Percentiles rank a stretch among this genome's conserved stretches.
phyloP scores from a whole-genome alignment of 73 alveolate species.

The Halteria grandinella region DNA sequence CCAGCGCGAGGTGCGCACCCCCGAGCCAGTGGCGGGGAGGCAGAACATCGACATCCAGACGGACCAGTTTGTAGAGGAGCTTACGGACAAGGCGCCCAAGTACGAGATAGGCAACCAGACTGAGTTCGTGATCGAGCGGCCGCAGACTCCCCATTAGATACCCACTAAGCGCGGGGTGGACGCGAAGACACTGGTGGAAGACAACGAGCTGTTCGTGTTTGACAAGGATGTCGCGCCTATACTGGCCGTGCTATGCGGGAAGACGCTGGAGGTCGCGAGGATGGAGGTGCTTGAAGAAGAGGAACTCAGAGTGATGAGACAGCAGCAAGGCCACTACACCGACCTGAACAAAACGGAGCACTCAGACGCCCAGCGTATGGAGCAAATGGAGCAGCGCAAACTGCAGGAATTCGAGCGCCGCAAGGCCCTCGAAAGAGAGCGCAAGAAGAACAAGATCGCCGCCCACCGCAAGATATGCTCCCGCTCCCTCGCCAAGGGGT shows the following conservation, averaged over 20 bases:
- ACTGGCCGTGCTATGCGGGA: conserved; percentile 86
- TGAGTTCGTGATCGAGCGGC: conserved; percentile 91
- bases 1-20: conserved; percentile 70
- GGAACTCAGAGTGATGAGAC: conserved; percentile 88
- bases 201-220: conserved; percentile 85
- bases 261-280: conserved; percentile 91
- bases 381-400: conserved; percentile 87
- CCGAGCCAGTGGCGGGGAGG: conserved; percentile 83
- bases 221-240: conserved; percentile 95
- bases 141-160: conserved; percentile 90
- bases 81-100: conserved; percentile 73
- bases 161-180: conserved; percentile 92
- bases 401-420: conserved; percentile 85
- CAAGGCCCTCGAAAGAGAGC: conserved; percentile 56
- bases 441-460: conserved; percentile 47
- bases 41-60: conserved; percentile 84
- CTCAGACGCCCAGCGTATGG: conserved; percentile 93
- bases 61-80: conserved; percentile 79
- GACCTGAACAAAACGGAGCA: conserved; percentile 88
- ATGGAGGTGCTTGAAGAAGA: conserved; percentile 98
- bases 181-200: conserved; percentile 89
- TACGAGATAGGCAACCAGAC: conserved; percentile 89
- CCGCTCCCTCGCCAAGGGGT: conserved; percentile 45
- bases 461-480: conserved; percentile 65
- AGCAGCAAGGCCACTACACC: conserved; percentile 93